Evolutionary conservation across 1,139 yeast genomes (phyloP), one percentile per base, ranked within the genome.

Genomic region (Wickerhamomyces sp.): DNA sequence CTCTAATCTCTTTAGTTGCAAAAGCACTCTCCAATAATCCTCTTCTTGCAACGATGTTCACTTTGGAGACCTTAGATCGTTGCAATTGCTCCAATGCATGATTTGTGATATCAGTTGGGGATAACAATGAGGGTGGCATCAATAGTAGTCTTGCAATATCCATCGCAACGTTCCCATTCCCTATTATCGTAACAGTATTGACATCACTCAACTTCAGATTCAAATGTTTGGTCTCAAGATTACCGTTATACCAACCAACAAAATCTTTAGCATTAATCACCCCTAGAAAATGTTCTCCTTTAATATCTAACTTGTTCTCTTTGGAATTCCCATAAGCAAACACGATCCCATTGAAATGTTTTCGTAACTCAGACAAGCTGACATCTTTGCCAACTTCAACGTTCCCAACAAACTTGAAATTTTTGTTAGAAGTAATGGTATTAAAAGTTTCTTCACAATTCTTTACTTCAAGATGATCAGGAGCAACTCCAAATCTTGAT

Each of bases 381-480:
- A 87, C 54, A 51, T 84, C 87, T 27, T 62, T 58, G 6, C 86
- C 97, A 27, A 93, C 71, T 7, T 72, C 65, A 7, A 82, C 82
- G 60, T 90, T 89, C 2, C 99, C 99, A 47, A 76, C 73, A 59
- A 84, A 93, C 41, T 81, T 65, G 49, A 86, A 87, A 26, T 65
- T 62, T 1, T 42, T 47, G 33, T 38, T 45, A 33, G 48, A 51
- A 36, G 62, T 69, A 30, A 85, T 75, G 48, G 81, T 80, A 7
- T 75, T 75, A 61, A 94, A 82, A 46, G 90, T 83, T 27, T 86
- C 94, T 62, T 89, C 90, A 59, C 94, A 85, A 51, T 81, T 82
- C 63, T 93, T 93, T 35, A 93, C 98, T 60, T 93, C 99, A 0
- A 97, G 96, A 64, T 93, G 99, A 66, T 93, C 99, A 1, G 99